A percentile compares a stretch with the other conserved stretches of the same genome.
Evolutionary conservation across 108 stramenopile genomes (phyloP).

Genomic region (Cyclostephanos tholiformis): DNA sequence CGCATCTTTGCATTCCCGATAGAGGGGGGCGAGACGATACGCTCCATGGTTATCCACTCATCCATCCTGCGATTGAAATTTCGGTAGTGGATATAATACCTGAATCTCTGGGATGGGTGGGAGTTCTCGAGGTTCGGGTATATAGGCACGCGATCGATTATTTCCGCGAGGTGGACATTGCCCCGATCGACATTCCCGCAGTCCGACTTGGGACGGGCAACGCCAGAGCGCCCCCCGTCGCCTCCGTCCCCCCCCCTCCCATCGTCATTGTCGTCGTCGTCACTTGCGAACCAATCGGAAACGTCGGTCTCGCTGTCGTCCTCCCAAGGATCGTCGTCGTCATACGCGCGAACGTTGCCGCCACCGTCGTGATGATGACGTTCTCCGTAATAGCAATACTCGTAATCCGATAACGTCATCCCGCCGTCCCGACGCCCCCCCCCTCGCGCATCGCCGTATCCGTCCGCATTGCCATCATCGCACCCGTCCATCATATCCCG

Average conservation of each 20-base stretch:
- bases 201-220: slow-evolving; percentile 6
- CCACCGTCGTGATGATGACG: background rate
- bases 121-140: slow-evolving; percentile 18
- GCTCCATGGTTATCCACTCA: slow-evolving; percentile 91
- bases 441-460: background rate
- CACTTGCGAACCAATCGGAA: slow-evolving; percentile 34
- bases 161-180: slow-evolving; percentile 73
- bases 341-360: background rate
- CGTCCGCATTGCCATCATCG: background rate
- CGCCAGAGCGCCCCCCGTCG: background rate
- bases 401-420: background rate
- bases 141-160: slow-evolving; percentile 77
- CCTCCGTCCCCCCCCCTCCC: slow-evolving; percentile 5
- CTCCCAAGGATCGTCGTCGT: slow-evolving; percentile 10
- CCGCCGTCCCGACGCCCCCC: background rate
- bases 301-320: slow-evolving; percentile 3
- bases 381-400: background rate
- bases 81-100: slow-evolving; percentile 97
- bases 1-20: slow-evolving; percentile 85
- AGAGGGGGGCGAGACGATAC: slow-evolving; percentile 78
- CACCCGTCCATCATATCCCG: background rate
- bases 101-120: slow-evolving; percentile 48
- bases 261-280: slow-evolving; percentile 35
- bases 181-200: slow-evolving; percentile 9
- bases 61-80: slow-evolving; percentile 99